Conservation (phyloP, 2,329 filamentous ascomycete species). For the Penicillium brasilianum region DNA sequence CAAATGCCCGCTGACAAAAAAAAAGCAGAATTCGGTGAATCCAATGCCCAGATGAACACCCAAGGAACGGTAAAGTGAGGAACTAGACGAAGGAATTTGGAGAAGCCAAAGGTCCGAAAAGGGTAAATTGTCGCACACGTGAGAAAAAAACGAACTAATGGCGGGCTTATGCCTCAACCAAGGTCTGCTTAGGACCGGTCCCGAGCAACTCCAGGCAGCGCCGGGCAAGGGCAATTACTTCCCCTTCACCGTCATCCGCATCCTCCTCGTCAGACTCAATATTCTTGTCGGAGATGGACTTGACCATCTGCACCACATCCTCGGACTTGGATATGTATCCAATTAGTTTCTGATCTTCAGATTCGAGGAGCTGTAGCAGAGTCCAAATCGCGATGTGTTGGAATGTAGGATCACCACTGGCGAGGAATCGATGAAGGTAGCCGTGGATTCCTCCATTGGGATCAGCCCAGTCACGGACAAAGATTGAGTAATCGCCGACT, state of each 20-base stretch:
- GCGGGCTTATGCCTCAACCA: slow-evolving; percentile 72
- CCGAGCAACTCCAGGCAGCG: slow-evolving; percentile 86
- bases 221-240: slow-evolving; percentile 89
- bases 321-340: slow-evolving; percentile 86
- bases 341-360: slow-evolving; percentile 88
- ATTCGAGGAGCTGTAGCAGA: slow-evolving; percentile 90
- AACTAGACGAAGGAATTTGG: slow-evolving; percentile 16
- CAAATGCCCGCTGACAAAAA: slow-evolving; percentile 41
- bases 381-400: slow-evolving; percentile 99
- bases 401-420: slow-evolving; percentile 94
- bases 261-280: slow-evolving; percentile 85
- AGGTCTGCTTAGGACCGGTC: slow-evolving; percentile 73
- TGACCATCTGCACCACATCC: slow-evolving; percentile 90
- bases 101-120: slow-evolving; percentile 25
- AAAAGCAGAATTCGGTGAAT: slow-evolving; percentile 31
- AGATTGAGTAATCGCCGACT: slow-evolving; percentile 97
- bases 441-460: slow-evolving; percentile 94
- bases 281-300: slow-evolving; percentile 85
- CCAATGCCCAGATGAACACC: slow-evolving; percentile 42
- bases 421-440: slow-evolving; percentile 89
- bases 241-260: slow-evolving; percentile 87
- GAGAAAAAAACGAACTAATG: slow-evolving; percentile 10
- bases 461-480: slow-evolving; percentile 90
- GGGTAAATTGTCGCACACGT: slow-evolving; percentile 15
- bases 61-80: slow-evolving; percentile 28